phyloP scores from a whole-genome alignment of 1,284 basidiomycete species.

The Rhodotorula sp. region DNA sequence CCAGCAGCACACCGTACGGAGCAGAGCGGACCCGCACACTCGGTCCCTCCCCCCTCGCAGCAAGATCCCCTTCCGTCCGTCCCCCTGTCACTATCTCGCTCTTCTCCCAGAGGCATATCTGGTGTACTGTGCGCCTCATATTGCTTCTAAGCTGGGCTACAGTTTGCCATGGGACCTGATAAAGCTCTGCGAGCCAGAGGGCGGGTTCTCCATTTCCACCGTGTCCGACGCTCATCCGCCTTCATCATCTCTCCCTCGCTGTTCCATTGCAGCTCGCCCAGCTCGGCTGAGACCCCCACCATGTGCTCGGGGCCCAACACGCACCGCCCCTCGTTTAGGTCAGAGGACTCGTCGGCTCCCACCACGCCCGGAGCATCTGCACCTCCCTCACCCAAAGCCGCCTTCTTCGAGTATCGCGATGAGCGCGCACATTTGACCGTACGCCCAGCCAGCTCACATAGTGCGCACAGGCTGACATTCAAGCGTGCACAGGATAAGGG shows the following conservation, averaged over 20 bases:
- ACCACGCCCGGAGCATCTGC: neutral
- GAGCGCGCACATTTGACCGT: slow-evolving; percentile 35
- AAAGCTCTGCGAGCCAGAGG: too few species aligned
- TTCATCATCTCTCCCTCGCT: neutral
- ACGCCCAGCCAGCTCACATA: neutral
- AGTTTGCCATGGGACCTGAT: too few species aligned
- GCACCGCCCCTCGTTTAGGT: neutral
- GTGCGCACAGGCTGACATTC: neutral
- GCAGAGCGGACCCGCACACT: too few species aligned
- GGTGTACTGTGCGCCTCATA: too few species aligned
- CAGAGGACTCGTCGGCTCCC: neutral
- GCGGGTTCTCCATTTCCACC: too few species aligned
- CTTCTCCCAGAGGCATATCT: too few species aligned
- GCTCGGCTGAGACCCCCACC: neutral
- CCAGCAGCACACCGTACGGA: too few species aligned
- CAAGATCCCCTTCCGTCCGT: too few species aligned
- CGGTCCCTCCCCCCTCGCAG: too few species aligned
- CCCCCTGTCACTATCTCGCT: neutral
- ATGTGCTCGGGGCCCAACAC: neutral
- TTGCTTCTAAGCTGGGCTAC: too few species aligned
- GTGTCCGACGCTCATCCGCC: neutral
- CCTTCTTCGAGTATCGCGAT: slow-evolving; percentile 30
- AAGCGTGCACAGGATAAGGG: slow-evolving; percentile 23
- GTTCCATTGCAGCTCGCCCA: neutral
- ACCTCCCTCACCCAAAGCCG: slow-evolving; percentile 6